These are phyloP conservation scores for Polygonum aviculare DNA, from an alignment of 148 eudicot genomes.

Conservation along the genomic window DNA sequence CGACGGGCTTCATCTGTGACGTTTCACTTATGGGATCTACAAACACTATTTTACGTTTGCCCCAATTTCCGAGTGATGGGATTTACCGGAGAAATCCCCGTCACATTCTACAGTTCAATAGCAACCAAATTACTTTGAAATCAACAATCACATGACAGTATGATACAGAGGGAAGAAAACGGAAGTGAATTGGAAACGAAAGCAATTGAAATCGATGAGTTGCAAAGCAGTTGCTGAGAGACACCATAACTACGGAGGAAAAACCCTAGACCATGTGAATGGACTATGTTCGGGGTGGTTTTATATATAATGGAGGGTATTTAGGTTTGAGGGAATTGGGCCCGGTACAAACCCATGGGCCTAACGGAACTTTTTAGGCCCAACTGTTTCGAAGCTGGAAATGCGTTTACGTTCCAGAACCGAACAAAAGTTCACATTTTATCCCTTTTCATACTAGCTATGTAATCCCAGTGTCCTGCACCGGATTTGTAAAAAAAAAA, in stretches of 20 bases:
- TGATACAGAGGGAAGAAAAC: neutral
- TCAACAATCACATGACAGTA: neutral
- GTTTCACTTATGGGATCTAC: slow-evolving; percentile 31
- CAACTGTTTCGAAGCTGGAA: neutral
- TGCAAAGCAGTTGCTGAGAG: neutral
- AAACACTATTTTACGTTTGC: slow-evolving; percentile 25
- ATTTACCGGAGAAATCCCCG: slow-evolving; percentile 37
- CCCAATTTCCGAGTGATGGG: slow-evolving; percentile 27
- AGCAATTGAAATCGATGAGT: neutral
- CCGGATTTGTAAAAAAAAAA: no score
- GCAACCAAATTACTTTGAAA: neutral
- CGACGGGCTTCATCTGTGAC: slow-evolving; percentile 20
- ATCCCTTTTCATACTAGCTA: no score
- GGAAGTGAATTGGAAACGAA: neutral
- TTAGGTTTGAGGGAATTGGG: neutral
- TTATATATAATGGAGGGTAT: neutral
- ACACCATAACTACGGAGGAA: neutral
- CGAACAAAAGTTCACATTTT: no score
- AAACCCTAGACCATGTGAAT: neutral
- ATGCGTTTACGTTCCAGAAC: neutral
- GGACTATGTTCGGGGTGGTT: no score
- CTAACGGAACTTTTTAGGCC: neutral
- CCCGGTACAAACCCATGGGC: neutral
- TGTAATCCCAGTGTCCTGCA: no score
- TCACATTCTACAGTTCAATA: slow-evolving; percentile 12